Conservation (phyloP, 2,329 filamentous ascomycete genomes). For the Ophiostoma ips region DNA sequence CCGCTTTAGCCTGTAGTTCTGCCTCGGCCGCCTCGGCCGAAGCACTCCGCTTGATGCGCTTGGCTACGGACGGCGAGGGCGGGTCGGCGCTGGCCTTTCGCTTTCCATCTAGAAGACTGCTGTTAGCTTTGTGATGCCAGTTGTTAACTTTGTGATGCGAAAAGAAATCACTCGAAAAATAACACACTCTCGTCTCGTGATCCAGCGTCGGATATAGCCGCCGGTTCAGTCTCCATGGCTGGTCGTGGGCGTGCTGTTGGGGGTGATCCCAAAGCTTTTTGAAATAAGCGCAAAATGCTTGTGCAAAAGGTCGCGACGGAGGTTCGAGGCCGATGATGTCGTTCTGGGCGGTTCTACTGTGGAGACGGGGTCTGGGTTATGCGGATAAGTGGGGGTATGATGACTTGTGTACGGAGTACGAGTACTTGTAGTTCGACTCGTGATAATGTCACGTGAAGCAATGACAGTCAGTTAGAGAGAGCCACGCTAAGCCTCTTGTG, state of each 20-base stretch:
- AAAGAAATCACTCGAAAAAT: not conserved
- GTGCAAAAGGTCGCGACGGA: not conserved
- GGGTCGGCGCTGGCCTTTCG: conserved; percentile 60
- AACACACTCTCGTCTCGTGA: not conserved
- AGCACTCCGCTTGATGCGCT: conserved; percentile 46
- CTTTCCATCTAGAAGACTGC: conserved; percentile 37
- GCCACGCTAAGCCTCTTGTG: not conserved
- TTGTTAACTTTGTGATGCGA: too few species aligned
- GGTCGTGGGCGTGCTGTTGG: not conserved
- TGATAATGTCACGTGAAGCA: too few species aligned
- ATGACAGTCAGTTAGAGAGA: not conserved
- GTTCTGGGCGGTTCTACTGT: not conserved
- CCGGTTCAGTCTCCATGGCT: not conserved
- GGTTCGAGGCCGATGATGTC: not conserved
- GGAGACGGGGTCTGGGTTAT: too few species aligned
- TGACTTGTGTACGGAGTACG: not conserved
- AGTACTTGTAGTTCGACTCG: not conserved
- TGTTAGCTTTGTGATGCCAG: too few species aligned
- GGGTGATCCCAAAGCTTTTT: too few species aligned
- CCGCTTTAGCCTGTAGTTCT: not conserved
- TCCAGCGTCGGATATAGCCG: not conserved
- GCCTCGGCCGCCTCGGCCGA: conserved; percentile 22
- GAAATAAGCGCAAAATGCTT: too few species aligned
- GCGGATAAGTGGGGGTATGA: not conserved
- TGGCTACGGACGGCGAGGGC: conserved; percentile 44